Evolutionary conservation across 768 basidiomycete species (phyloP), one percentile per base, ranked within the genome.

Genomic region (Serpula lacrymans): DNA sequence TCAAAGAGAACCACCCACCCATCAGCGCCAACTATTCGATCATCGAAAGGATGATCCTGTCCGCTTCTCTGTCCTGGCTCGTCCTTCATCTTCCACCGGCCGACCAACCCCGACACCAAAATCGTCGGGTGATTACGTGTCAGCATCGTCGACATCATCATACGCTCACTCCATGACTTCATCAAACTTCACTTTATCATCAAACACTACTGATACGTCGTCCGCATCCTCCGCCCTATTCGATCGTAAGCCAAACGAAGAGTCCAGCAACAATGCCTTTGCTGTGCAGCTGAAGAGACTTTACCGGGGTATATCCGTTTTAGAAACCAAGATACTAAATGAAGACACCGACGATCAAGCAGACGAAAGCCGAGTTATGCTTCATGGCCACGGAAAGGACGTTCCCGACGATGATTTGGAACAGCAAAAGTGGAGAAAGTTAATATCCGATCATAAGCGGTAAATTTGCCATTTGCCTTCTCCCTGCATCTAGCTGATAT

Each of bases 41-140:
- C 89, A 88, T 44, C 75, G 88, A 27, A 82, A 89, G 53, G 88
- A 98, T 59, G 90, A 98, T 59, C 91, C 96, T 0, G 78, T 92
- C 23, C 78, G 85, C 9, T 98, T 98, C 63, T 69, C 78, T 27
- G 75, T 82, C 24, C 72, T 80, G 25, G 67, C 77, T 4, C 75
- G 81, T 29, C 74, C 82, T 7, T 55, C 42, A 14, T 33, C 33
- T 45, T 57, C 43, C 51, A 54, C 7, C 36, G 55, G 57, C 28
- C 74, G 74, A 5, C 70, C 74, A 1, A 50, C 68, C 0, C 76
- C 78, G 6, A 69, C 74, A n/a, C 71, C 78, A 18, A 81, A 81
- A 49, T 70, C 74, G 8, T 81, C 83, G 1, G 78, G 70, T 20
- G 87, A 88, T 52, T 79, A 82, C 42, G 67, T 87, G 18, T 88